Base-by-base conservation (phyloP, 345 rosid species). In the Conringia planisiliqua region DNA sequence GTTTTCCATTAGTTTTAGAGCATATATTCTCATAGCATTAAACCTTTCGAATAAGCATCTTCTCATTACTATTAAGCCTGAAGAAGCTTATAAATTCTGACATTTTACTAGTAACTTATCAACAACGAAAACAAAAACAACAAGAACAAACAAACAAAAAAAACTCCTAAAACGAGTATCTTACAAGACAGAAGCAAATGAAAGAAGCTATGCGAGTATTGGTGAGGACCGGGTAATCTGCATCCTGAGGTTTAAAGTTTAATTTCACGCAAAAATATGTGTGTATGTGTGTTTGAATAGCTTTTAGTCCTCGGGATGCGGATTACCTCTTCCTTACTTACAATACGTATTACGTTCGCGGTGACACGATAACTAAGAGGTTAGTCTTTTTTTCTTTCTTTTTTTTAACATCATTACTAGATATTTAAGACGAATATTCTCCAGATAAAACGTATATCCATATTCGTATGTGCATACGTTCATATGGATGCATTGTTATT, bases 241-340 rank as follows among this genome's bases (percentile, higher is more conserved):
- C 81, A 78, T 72, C 81, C 77, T 78, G 81, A 78, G 81, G 81
- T 78, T 78, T 66, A 78, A 71, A 72, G n/a, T 42, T 50, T 18
- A 30, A 30, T 1, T 17, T 6, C 43, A 67, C 11, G 24, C 16
- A 60, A 40, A 3, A 16, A 42, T 20, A 24, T 56, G 22, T 4
- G 9, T 51, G 3, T 59, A 20, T 29, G 17, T 51, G 46, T 60
- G 1, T 52, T 46, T 22, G 2, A 22, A 39, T 47, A 57, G 42
- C 50, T 78, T 65, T 71, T 71, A 65, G 26, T 66, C 77, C 58
- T 71, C 81, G 77, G 81, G 77, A 78, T 78, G 81, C 63, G 73
- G 81, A 78, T 78, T 78, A 78, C 81, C 81, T 71, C 77, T 50
- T 78, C 77, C 73, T 78, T 35, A 60, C 27, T 75, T 39, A 20